Base-by-base conservation (phyloP, 169 alveolate genomes). In the Fabrea salina region DNA sequence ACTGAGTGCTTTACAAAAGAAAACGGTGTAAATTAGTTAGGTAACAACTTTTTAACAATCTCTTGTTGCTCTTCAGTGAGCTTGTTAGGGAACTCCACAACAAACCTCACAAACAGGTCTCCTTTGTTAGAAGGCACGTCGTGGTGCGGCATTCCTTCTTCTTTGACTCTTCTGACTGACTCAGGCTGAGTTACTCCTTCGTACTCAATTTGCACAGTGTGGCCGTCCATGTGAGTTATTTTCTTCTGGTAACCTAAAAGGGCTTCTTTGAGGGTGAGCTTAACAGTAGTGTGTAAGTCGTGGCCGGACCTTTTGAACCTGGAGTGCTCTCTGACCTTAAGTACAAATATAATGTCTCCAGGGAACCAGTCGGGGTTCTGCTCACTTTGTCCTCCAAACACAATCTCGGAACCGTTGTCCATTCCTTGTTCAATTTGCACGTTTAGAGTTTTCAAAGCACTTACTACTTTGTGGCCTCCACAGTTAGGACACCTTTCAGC, bases 141-240 rank as follows among this genome's bases (percentile, higher is more conserved):
- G 40, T 85, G 86, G 64, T 79, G 77, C 33, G 95, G 95, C 95
- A 90, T 90, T 35, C 95, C 95, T 79, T 90, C 95, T 11, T 84
- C 89, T 53, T 79, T 66, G 33, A 90, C 79, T 22, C 70, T 81
- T 71, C 91, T 90, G 80, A 85, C 83, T 41, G 75, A 70, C 53
- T 82, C 67, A 11, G 95, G 95, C 59, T 90, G 87, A 3, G 89
- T 85, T n/a, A 87, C 80, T 44, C 88, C 92, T 27, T 80, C 59
- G 25, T 59, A 49, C 61, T 86, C 89, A 6, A 90, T 71, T 66
- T 87, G 89, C 67, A 90, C 86, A 51, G 75, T 80, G 61, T 89
- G 88, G 35, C 84, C 86, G 79, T 90, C 95, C 57, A 90, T 66
- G 75, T 82, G 91, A 8, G 67, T 85, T 1, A 90, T 77, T 75